Evolutionary conservation across 148 eudicot genomes (phyloP).

Genomic region (Diospyros lotus): DNA sequence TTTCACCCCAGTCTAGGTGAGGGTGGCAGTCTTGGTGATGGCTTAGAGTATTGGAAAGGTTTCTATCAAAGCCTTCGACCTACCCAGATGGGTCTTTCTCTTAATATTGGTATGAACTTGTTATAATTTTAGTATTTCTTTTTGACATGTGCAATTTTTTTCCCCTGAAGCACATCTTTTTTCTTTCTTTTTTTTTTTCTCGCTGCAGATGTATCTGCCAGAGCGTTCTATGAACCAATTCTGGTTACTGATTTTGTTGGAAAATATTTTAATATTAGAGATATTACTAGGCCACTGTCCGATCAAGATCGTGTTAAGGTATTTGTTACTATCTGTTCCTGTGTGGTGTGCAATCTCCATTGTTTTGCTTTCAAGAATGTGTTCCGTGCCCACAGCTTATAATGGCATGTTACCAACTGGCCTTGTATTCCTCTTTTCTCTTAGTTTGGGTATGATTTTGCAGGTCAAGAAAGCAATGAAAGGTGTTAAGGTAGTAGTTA

Average conservation of each 20-base stretch:
- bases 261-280: conserved; percentile 28
- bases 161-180: not conserved
- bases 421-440: not conserved
- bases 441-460: not conserved
- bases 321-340: not conserved
- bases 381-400: not conserved
- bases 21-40: conserved; percentile 43
- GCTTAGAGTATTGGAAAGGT: conserved; percentile 73
- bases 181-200: not conserved
- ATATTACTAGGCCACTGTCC: conserved; percentile 34
- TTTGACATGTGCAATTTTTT: not conserved
- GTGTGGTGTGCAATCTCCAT: no score
- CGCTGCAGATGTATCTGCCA: conserved; percentile 66
- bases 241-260: conserved; percentile 41
- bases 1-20: conserved; percentile 37
- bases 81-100: conserved; percentile 85
- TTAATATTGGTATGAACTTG: conserved; percentile 54
- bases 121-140: not conserved
- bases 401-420: not conserved
- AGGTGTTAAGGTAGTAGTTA: conserved; percentile 46
- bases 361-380: not conserved
- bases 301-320: conserved; percentile 67
- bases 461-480: conserved; percentile 62
- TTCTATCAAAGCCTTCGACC: conserved; percentile 82
- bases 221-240: conserved; percentile 57